Percentiles rank a stretch among this genome's conserved stretches.
These are phyloP conservation scores for Trichophyton mentagrophytes DNA, from an alignment of 2,329 filamentous ascomycete species.

Conservation along the genomic window DNA sequence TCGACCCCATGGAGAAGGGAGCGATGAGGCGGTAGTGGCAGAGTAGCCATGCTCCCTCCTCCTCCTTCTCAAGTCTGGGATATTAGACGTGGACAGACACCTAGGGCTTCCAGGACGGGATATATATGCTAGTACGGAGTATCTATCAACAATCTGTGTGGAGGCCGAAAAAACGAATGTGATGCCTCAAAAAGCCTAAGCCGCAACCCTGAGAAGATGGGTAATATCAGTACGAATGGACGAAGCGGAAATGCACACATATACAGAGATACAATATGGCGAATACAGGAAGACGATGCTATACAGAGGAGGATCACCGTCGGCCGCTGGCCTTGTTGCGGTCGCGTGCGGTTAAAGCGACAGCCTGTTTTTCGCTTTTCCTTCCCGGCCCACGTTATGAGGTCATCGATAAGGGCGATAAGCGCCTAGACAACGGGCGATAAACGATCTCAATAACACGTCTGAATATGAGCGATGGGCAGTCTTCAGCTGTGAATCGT, in stretches of 20 bases:
- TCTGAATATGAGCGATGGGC: no score
- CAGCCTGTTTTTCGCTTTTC: not conserved
- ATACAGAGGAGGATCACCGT: not conserved
- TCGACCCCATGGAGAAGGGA: conserved; percentile 14
- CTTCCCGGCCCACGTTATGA: not conserved
- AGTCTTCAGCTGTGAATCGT: not conserved
- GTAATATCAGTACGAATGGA: not conserved
- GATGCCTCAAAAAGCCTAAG: conserved; percentile 2
- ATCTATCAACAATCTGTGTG: not conserved
- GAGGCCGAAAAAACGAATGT: not conserved
- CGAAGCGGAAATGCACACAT: not conserved
- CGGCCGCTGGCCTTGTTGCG: not conserved
- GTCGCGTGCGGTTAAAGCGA: not conserved
- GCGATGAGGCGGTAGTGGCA: conserved; percentile 12
- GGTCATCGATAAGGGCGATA: conserved; percentile 4
- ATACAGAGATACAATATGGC: not conserved
- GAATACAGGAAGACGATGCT: not conserved
- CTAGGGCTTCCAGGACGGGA: not conserved
- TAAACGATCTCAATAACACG: not conserved
- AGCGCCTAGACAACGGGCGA: not conserved
- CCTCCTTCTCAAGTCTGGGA: not conserved
- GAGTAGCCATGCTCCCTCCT: conserved; percentile 3
- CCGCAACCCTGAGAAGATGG: not conserved
- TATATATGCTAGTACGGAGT: not conserved
- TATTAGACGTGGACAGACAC: not conserved